phyloP scores from a whole-genome alignment of 352 stramenopile genomes.

The Pythium aristosporum region DNA sequence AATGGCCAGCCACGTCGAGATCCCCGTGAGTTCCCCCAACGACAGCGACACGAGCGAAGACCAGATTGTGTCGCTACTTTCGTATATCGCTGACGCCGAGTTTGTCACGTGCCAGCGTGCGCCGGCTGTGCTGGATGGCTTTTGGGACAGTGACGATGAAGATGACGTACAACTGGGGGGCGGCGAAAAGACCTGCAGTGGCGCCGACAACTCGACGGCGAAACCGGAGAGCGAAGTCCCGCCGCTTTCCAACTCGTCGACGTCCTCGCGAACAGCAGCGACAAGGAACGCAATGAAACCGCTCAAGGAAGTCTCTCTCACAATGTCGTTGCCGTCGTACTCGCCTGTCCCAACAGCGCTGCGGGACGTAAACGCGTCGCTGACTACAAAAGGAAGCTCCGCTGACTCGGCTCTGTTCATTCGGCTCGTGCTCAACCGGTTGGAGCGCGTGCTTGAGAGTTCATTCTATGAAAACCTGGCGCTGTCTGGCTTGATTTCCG shows the following conservation, averaged over 20 bases:
- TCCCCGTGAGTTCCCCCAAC: conserved; percentile 35
- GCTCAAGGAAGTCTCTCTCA: conserved; percentile 63
- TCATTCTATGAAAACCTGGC: conserved; percentile 84
- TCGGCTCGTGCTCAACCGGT: conserved; percentile 70
- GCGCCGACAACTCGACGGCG: conserved; percentile 4
- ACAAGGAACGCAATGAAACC: conserved; percentile 66
- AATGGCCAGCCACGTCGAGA: conserved; percentile 46
- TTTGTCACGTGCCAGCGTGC: conserved; percentile 72
- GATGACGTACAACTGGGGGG: conserved; percentile 12
- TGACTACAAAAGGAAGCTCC: not conserved
- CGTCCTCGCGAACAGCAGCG: conserved; percentile 50
- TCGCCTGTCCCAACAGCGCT: conserved; percentile 40
- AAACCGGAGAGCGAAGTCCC: conserved; percentile 6
- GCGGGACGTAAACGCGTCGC: not conserved
- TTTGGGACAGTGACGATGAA: conserved; percentile 55
- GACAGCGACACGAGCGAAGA: conserved; percentile 36
- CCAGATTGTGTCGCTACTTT: conserved; percentile 78
- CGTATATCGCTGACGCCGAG: conserved; percentile 84
- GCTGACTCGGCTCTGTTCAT: conserved; percentile 40
- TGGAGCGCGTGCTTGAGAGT: conserved; percentile 77
- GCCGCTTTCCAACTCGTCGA: conserved; percentile 25
- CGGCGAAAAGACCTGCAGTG: not conserved
- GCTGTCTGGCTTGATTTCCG: conserved; percentile 72
- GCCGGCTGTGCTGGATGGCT: conserved; percentile 43
- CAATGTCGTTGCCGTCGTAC: conserved; percentile 65